Conservation (phyloP, 2,329 filamentous ascomycete species). For the Cladosporium sp. region DNA sequence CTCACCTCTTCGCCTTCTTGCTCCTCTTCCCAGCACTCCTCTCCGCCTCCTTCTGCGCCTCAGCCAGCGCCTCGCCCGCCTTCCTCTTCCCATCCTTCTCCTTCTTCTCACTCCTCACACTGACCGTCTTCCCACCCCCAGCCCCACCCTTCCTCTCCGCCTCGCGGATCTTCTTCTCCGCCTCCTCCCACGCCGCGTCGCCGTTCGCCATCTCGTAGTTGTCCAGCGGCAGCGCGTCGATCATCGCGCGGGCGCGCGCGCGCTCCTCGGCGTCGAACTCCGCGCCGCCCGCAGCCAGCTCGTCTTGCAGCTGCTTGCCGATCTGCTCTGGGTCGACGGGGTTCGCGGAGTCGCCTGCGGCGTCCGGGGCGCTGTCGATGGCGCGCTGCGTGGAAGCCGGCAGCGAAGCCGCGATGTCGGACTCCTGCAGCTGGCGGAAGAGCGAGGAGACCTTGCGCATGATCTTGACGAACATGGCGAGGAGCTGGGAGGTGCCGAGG, state of each 20-base stretch:
- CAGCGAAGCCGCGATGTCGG: slow-evolving; percentile 50
- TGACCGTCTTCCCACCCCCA: slow-evolving; percentile 58
- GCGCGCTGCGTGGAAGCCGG: slow-evolving; percentile 30
- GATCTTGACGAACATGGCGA: slow-evolving; percentile 97
- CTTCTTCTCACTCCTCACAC: slow-evolving; percentile 45
- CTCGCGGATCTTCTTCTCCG: slow-evolving; percentile 65
- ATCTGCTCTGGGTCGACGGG: slow-evolving; percentile 35
- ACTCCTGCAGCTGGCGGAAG: slow-evolving; percentile 69
- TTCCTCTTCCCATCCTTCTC: slow-evolving; percentile 28
- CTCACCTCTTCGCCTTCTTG: slow-evolving; percentile 25
- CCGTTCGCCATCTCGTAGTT: slow-evolving; percentile 58
- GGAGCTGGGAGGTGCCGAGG: slow-evolving; percentile 67
- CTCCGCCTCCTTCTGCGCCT: slow-evolving; percentile 31
- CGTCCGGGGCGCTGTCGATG: slow-evolving; percentile 28
- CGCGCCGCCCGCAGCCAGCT: slow-evolving; percentile 76
- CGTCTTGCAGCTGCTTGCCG: slow-evolving; percentile 61
- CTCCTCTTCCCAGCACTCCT: slow-evolving; percentile 19
- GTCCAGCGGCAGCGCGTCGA: slow-evolving; percentile 83
- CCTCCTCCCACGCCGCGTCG: slow-evolving; percentile 50
- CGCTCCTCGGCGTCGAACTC: slow-evolving; percentile 61
- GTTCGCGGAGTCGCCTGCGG: slow-evolving; percentile 46
- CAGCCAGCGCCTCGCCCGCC: slow-evolving; percentile 31
- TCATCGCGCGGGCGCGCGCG: slow-evolving; percentile 78
- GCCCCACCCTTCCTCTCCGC: slow-evolving; percentile 41
- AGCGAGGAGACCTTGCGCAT: slow-evolving; percentile 77